Percentiles rank a stretch among this genome's conserved stretches.
Conservation (phyloP, 495 filamentous ascomycete species). For the Penicillium atrosanguineum region DNA sequence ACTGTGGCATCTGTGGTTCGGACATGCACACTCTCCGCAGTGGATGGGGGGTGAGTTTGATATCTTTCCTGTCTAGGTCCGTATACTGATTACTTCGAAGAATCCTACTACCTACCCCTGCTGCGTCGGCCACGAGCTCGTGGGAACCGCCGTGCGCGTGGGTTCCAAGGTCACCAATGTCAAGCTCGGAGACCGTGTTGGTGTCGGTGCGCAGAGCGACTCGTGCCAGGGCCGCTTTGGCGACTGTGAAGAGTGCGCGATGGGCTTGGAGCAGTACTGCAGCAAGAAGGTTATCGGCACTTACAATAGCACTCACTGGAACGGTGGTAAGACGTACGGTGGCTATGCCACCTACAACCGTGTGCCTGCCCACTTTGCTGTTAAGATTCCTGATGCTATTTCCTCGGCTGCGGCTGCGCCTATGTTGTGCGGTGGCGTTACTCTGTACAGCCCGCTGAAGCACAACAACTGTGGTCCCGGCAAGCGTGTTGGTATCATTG, state of each 20-base stretch:
- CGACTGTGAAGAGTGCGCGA: conserved; percentile 68
- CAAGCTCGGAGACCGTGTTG: conserved; percentile 83
- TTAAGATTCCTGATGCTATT: conserved; percentile 75
- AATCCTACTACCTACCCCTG: conserved; percentile 62
- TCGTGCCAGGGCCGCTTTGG: conserved; percentile 61
- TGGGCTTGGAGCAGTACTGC: conserved; percentile 68
- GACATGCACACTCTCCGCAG: conserved; percentile 74
- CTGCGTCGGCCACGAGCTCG: conserved; percentile 82
- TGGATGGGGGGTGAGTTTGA: conserved; percentile 65
- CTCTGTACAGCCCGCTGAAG: conserved; percentile 72
- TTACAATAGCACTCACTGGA: conserved; percentile 40
- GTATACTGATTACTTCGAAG: conserved; percentile 10
- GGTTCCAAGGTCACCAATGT: conserved; percentile 65
- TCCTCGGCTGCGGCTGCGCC: conserved; percentile 63
- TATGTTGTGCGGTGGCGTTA: conserved; percentile 84
- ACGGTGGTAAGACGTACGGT: conserved; percentile 61
- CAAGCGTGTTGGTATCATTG: conserved; percentile 79
- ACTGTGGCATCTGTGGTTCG: conserved; percentile 47
- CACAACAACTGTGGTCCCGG: conserved; percentile 74
- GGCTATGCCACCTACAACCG: conserved; percentile 74
- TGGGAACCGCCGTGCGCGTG: conserved; percentile 72
- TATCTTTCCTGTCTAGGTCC: not conserved
- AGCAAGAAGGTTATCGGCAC: conserved; percentile 49
- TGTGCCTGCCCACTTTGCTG: conserved; percentile 66
- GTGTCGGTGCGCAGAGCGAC: conserved; percentile 78